Conservation (phyloP, 2,329 filamentous ascomycete genomes). For the Colletotrichum ledebouriae region DNA sequence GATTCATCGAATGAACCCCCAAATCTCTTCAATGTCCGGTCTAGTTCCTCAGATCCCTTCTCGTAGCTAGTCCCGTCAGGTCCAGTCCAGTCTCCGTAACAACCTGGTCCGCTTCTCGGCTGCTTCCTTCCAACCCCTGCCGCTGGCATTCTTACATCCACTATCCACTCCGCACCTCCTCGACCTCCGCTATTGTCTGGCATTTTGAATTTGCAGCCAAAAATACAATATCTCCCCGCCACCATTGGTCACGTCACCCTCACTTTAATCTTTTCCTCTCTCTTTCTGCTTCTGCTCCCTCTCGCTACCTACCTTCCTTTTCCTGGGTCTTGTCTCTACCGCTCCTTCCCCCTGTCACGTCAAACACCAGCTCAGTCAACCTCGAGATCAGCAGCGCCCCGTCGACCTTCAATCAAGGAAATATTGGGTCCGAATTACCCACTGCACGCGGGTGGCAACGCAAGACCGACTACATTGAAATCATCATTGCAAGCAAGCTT, state of each 20-base stretch:
- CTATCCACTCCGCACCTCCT: slow-evolving; percentile 27
- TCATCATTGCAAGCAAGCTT: slow-evolving; percentile 34
- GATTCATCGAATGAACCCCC: not conserved
- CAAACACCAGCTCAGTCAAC: slow-evolving; percentile 27
- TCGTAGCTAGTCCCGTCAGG: not conserved
- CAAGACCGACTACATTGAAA: slow-evolving; percentile 17
- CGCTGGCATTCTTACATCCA: slow-evolving; percentile 37
- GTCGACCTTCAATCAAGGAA: slow-evolving; percentile 23
- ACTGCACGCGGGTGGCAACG: slow-evolving; percentile 29
- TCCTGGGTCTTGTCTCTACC: not conserved
- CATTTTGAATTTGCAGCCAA: slow-evolving; percentile 41
- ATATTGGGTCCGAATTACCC: slow-evolving; percentile 24
- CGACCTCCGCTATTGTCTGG: slow-evolving; percentile 40
- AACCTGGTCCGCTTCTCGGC: slow-evolving; percentile 33
- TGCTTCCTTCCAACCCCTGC: slow-evolving; percentile 34
- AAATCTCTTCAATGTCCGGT: slow-evolving; percentile 17
- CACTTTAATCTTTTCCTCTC: slow-evolving; percentile 1
- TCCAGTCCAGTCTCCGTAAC: slow-evolving; percentile 19
- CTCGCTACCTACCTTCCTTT: slow-evolving; percentile 1
- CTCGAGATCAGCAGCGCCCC: slow-evolving; percentile 25
- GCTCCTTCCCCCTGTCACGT: slow-evolving; percentile 21
- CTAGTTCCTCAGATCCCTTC: not conserved
- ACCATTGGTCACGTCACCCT: slow-evolving; percentile 19
- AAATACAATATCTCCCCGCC: slow-evolving; percentile 41
- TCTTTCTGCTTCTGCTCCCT: slow-evolving; percentile 18